Percentiles rank a stretch among this genome's conserved stretches.
These are phyloP conservation scores for Ilyonectria destructans DNA, from an alignment of 2,329 filamentous ascomycete genomes.

Conservation along the genomic window DNA sequence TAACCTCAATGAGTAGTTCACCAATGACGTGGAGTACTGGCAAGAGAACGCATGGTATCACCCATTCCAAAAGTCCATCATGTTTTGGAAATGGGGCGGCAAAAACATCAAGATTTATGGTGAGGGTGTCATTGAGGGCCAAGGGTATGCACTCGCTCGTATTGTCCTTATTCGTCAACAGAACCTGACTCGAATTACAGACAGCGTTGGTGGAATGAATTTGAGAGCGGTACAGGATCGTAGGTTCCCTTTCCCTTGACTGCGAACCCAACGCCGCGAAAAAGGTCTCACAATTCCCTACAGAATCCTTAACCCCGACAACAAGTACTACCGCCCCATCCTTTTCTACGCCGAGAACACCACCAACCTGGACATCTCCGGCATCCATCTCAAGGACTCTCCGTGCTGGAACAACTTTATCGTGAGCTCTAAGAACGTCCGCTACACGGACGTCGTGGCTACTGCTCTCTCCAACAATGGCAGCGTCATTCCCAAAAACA, in stretches of 20 bases:
- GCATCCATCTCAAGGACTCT: slow-evolving; percentile 73
- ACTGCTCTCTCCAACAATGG: slow-evolving; percentile 66
- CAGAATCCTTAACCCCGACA: slow-evolving; percentile 65
- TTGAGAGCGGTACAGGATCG: slow-evolving; percentile 38
- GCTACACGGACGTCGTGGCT: slow-evolving; percentile 69
- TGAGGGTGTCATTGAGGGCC: slow-evolving; percentile 70
- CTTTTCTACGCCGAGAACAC: slow-evolving; percentile 75
- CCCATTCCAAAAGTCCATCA: slow-evolving; percentile 67
- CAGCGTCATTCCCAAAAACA: slow-evolving; percentile 69
- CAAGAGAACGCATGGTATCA: slow-evolving; percentile 59
- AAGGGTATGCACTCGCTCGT: slow-evolving; percentile 52
- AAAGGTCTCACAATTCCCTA: fast-evolving
- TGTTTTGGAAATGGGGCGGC: slow-evolving; percentile 77
- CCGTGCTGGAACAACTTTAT: slow-evolving; percentile 78
- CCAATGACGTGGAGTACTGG: slow-evolving; percentile 62
- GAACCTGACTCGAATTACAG: slow-evolving; percentile 11
- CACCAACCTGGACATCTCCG: slow-evolving; percentile 70
- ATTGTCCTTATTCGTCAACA: background rate
- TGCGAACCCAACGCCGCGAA: background rate
- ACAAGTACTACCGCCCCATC: slow-evolving; percentile 72
- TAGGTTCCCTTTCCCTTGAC: background rate
- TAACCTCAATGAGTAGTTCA: slow-evolving; percentile 51
- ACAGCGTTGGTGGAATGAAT: slow-evolving; percentile 44
- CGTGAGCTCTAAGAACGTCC: slow-evolving; percentile 69
- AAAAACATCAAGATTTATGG: slow-evolving; percentile 74